Evolutionary conservation across 306 rosid genomes (phyloP).

Genomic region (Castanea mollissima): DNA sequence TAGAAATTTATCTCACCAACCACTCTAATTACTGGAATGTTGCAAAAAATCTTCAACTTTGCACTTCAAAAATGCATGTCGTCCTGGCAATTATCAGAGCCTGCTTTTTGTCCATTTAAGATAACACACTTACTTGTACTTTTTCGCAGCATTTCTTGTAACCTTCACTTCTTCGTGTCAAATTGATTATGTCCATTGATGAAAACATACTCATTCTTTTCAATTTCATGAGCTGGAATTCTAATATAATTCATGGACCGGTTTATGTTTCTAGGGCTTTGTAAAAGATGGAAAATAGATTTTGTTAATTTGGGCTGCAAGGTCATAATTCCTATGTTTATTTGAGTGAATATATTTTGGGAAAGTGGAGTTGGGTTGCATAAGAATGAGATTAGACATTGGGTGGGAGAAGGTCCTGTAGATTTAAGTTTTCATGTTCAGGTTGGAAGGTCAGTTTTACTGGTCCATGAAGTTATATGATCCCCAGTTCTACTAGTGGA

Average conservation of each 20-base stretch:
- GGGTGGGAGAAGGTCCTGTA: neutral
- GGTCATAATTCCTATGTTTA: neutral
- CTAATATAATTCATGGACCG: neutral
- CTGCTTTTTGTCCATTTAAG: too few relatives aligned
- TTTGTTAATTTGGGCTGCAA: neutral
- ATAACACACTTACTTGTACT: too few relatives aligned
- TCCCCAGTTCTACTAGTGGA: neutral
- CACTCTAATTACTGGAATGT: too few relatives aligned
- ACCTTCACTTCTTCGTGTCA: too few relatives aligned
- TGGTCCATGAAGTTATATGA: neutral
- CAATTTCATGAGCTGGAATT: too few relatives aligned
- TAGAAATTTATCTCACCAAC: too few relatives aligned
- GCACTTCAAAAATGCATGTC: too few relatives aligned
- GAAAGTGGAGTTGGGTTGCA: neutral
- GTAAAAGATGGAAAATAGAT: neutral
- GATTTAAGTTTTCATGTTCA: neutral
- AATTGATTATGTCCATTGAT: too few relatives aligned
- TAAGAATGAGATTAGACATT: neutral
- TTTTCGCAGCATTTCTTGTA: too few relatives aligned
- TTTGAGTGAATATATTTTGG: neutral
- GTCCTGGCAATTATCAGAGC: too few relatives aligned
- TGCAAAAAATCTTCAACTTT: too few relatives aligned
- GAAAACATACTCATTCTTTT: too few relatives aligned
- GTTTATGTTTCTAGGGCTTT: neutral
- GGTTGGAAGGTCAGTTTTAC: neutral